These are phyloP conservation scores for Phaeosphaeria sp. DNA, from an alignment of 2,329 filamentous ascomycete species.

Conservation along the genomic window DNA sequence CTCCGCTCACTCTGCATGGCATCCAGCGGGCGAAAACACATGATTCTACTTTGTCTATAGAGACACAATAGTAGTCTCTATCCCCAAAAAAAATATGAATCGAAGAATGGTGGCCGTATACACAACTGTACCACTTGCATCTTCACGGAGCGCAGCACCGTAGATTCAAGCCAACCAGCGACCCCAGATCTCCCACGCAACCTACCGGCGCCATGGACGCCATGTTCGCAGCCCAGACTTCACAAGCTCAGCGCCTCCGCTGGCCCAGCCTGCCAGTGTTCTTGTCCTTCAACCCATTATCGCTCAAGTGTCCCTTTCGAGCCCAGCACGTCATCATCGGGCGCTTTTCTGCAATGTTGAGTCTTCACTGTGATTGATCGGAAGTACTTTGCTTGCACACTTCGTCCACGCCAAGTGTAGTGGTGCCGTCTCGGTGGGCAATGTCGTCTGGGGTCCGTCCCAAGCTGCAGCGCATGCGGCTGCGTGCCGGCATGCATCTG, in stretches of 20 bases:
- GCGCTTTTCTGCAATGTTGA: constrained; percentile 15
- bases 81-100: neutral
- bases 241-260: constrained; percentile 34
- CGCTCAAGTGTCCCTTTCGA: constrained; percentile 18
- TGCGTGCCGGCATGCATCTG: constrained; percentile 22
- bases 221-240: constrained; percentile 34
- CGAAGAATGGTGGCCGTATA: neutral
- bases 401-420: constrained; percentile 28
- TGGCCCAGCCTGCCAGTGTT: constrained; percentile 25
- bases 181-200: constrained; percentile 13
- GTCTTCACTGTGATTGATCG: constrained; percentile 27
- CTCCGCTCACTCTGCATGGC: neutral
- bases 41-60: neutral
- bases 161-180: constrained; percentile 8
- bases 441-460: constrained; percentile 17
- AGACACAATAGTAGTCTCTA: neutral
- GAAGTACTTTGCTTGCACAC: constrained; percentile 8
- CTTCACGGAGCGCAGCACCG: neutral
- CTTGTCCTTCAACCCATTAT: constrained; percentile 18
- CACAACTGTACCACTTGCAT: neutral
- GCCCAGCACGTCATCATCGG: constrained; percentile 28
- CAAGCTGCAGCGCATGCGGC: constrained; percentile 24
- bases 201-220: constrained; percentile 23
- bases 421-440: constrained; percentile 18
- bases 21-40: neutral